Conservation (phyloP, 805 yeast species). For the Jamesozyma lodderae region DNA sequence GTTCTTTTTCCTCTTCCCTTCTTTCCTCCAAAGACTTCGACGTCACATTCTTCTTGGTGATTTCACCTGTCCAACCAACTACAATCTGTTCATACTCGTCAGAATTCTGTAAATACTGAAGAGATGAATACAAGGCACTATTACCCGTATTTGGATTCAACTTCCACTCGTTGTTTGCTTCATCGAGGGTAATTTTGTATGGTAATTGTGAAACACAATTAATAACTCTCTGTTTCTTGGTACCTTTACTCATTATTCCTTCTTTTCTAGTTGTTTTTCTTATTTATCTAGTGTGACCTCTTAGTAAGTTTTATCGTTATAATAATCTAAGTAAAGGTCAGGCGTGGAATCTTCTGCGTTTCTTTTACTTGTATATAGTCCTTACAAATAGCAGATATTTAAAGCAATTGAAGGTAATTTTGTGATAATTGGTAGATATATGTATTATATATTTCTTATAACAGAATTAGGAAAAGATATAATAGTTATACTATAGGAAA, state of each 20-base stretch:
- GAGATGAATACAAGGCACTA: conserved; percentile 73
- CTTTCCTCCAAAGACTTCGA: conserved; percentile 2
- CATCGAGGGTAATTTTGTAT: conserved; percentile 26
- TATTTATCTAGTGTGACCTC: not conserved
- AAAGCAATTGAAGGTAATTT: not conserved
- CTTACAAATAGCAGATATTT: not conserved
- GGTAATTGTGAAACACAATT: conserved; percentile 32
- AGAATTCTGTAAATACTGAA: conserved; percentile 47
- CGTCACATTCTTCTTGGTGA: conserved; percentile 23
- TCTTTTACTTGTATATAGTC: not conserved
- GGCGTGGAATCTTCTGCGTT: too few species aligned
- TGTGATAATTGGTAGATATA: too few species aligned
- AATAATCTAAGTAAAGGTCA: too few species aligned
- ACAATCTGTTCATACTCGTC: conserved; percentile 81
- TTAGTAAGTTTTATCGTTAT: too few species aligned
- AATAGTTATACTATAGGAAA: too few species aligned
- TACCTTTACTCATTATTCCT: not conserved
- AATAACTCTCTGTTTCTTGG: conserved; percentile 25
- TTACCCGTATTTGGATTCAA: conserved; percentile 67
- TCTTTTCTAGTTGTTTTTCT: not conserved
- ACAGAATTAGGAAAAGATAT: too few species aligned
- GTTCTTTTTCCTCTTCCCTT: not conserved
- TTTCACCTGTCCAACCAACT: conserved; percentile 95
- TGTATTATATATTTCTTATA: too few species aligned
- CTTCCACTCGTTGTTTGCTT: conserved; percentile 38